Evolutionary conservation across 179 eudicot genomes (phyloP), one percentile per base, ranked within the genome.

Genomic region (Sideroxylon spinosum): DNA sequence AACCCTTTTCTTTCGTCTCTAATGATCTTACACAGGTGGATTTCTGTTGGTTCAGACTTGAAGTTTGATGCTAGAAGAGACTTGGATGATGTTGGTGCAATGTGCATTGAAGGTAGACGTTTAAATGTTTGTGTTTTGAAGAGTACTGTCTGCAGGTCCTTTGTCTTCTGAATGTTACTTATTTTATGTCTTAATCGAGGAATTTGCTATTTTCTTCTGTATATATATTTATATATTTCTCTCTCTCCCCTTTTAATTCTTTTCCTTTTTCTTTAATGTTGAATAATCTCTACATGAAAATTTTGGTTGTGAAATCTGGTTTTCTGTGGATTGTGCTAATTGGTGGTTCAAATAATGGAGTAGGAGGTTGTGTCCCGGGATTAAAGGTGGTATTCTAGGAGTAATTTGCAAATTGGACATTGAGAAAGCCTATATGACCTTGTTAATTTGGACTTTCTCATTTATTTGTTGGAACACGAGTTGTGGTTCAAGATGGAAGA

Each of bases 1-100:
- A 32, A 76, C 76, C 10, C 60, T 55, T n/a, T 74, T 77, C 60
- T 80, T 46, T 56, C 68, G 48, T 83, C 71, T 76, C 53, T 22
- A 77, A 79, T 83, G 79, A 78, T 79, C 60, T 76, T 83, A 23
- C 80, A 67, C 88, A 96, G 99, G 89, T 96, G 99, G 99, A 86
- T 96, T 79, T 96, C 99, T 85, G 90, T 96, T 87, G 98, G 99
- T 82, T 94, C 99, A 71, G 99, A 96, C 88, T 86, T 96, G 74
- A 94, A 96, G 88, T 94, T 91, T 78, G 99, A 96, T 85, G 92
- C 99, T 49, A 87, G 97, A 76, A 90, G 99, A 87, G 99, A 96
- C 81, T 85, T 96, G 86, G 97, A 96, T 79, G 99, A 96, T 84
- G 97, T 91, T 26, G 93, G 97, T 72, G 99, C 99, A 67, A 82